phyloP scores from a whole-genome alignment of 148 eudicot species.

The Rhododendron williamsianum region DNA sequence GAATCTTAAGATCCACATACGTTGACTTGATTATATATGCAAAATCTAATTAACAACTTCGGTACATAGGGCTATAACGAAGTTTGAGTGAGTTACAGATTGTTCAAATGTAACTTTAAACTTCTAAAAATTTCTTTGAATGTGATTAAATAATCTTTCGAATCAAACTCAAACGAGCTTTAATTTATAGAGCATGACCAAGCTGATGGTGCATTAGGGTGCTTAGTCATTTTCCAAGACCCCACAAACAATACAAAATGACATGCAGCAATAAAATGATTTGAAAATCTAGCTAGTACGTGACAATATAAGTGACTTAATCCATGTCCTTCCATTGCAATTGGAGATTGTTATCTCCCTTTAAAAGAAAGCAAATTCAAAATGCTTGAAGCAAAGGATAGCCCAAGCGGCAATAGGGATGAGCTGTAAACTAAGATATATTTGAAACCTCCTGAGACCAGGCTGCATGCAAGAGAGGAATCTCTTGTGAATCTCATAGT shows the following conservation, averaged over 20 bases:
- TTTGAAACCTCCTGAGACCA: too few species aligned
- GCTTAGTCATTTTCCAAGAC: constrained; percentile 6
- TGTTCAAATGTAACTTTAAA: too few species aligned
- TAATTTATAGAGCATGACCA: not conserved
- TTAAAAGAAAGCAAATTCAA: not conserved
- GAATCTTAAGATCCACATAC: not conserved
- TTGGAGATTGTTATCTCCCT: not conserved
- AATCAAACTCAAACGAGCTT: not conserved
- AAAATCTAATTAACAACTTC: too few species aligned
- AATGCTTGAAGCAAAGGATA: not conserved
- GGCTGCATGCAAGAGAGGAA: too few species aligned
- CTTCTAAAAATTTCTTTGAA: too few species aligned
- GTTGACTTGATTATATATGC: not conserved
- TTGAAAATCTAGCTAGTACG: not conserved
- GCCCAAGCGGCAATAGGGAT: too few species aligned
- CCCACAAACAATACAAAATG: not conserved
- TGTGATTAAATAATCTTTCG: not conserved
- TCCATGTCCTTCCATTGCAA: not conserved
- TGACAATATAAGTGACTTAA: not conserved
- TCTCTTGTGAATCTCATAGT: not conserved
- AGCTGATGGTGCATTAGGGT: not conserved
- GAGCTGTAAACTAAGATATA: too few species aligned
- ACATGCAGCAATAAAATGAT: not conserved
- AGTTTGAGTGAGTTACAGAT: not conserved
- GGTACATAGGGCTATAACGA: not conserved